phyloP scores from a whole-genome alignment of 2,329 filamentous ascomycete genomes.

The Diaporthe ilicicola region DNA sequence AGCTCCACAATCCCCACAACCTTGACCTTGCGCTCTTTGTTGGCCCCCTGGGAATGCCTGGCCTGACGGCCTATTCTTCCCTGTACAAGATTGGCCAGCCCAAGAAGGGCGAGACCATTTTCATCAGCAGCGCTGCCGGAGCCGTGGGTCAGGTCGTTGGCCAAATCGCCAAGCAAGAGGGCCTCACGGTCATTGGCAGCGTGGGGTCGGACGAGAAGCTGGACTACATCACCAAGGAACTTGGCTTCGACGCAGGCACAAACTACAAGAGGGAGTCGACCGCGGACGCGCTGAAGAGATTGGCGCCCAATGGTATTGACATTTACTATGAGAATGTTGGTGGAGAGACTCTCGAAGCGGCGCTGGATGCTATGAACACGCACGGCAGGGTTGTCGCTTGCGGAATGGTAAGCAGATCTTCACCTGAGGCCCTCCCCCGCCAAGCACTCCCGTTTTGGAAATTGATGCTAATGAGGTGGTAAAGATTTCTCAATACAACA shows the following conservation, averaged over 20 bases:
- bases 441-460: too few species aligned
- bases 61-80: slow-evolving; percentile 59
- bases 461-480: not conserved
- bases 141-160: slow-evolving; percentile 86
- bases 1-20: slow-evolving; percentile 74
- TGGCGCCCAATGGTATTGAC: slow-evolving; percentile 81
- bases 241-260: slow-evolving; percentile 70
- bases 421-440: slow-evolving; percentile 27
- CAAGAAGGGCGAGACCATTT: slow-evolving; percentile 81
- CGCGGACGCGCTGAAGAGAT: slow-evolving; percentile 70
- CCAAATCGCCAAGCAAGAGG: slow-evolving; percentile 83
- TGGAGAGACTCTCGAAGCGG: slow-evolving; percentile 59
- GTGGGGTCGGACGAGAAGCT: slow-evolving; percentile 84
- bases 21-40: slow-evolving; percentile 75
- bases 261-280: slow-evolving; percentile 89
- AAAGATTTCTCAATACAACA: slow-evolving; percentile 80
- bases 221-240: slow-evolving; percentile 65
- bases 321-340: slow-evolving; percentile 67
- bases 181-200: slow-evolving; percentile 80
- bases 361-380: slow-evolving; percentile 58
- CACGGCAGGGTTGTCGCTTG: slow-evolving; percentile 73
- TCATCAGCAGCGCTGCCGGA: slow-evolving; percentile 81
- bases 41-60: slow-evolving; percentile 67
- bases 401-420: slow-evolving; percentile 62
- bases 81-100: slow-evolving; percentile 77